Evolutionary conservation across 805 yeast genomes (phyloP).

Genomic region (Saccharomycopsis sp.): DNA sequence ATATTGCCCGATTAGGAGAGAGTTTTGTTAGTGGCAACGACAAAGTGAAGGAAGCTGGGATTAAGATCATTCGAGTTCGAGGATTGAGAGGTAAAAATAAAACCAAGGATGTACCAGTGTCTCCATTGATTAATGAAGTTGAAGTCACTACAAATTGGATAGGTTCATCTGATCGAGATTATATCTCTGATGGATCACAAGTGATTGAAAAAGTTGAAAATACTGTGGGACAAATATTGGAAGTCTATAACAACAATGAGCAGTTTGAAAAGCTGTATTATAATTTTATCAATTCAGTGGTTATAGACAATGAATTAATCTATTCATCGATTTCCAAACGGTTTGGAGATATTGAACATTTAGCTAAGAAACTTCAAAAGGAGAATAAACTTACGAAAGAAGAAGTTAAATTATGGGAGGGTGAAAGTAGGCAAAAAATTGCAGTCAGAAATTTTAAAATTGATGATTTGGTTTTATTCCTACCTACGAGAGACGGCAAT

Average conservation of each 20-base stretch:
- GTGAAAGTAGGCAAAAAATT: slow-evolving; percentile 43
- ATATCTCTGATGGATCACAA: not conserved
- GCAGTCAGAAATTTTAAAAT: slow-evolving; percentile 59
- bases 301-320: slow-evolving; percentile 26
- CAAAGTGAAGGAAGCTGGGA: slow-evolving; percentile 27
- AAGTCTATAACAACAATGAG: slow-evolving; percentile 23
- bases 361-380: slow-evolving; percentile 79
- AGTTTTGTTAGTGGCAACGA: slow-evolving; percentile 5
- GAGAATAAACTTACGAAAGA: slow-evolving; percentile 49
- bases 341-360: slow-evolving; percentile 80
- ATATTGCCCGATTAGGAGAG: slow-evolving; percentile 19
- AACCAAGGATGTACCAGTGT: slow-evolving; percentile 28
- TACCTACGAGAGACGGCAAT: slow-evolving; percentile 61
- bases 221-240: slow-evolving; percentile 10
- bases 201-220: slow-evolving; percentile 17
- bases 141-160: slow-evolving; percentile 42
- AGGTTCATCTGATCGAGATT: slow-evolving; percentile 21
- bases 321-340: slow-evolving; percentile 54
- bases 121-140: slow-evolving; percentile 30
- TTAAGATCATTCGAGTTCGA: slow-evolving; percentile 66
- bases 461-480: slow-evolving; percentile 76
- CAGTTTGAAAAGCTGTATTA: slow-evolving; percentile 26
- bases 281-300: slow-evolving; percentile 21
- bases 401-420: slow-evolving; percentile 24
- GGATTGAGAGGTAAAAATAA: slow-evolving; percentile 53